These are phyloP conservation scores for Rhododendron williamsianum DNA, from an alignment of 148 eudicot species.

Conservation along the genomic window DNA sequence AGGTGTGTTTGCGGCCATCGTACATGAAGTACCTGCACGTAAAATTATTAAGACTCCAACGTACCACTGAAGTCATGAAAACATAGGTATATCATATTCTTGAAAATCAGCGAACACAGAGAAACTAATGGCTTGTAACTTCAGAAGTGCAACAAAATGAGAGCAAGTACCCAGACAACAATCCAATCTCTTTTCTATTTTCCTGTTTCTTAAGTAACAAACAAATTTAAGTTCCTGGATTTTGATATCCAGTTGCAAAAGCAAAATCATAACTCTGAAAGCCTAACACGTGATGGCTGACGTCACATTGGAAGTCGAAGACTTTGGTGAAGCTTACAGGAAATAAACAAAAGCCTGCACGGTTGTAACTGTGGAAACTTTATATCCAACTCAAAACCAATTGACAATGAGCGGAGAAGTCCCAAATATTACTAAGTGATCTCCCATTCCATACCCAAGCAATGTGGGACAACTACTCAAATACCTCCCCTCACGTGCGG, in stretches of 20 bases:
- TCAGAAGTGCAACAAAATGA: neutral
- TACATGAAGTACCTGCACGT: constrained; percentile 85
- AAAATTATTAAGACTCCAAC: neutral
- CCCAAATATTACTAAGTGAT: too few relatives aligned
- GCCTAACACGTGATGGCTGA: neutral
- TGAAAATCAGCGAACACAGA: neutral
- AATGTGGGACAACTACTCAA: neutral
- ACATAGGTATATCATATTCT: neutral
- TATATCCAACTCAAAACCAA: neutral
- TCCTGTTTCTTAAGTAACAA: neutral
- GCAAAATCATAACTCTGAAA: neutral
- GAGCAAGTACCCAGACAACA: neutral
- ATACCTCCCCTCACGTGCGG: neutral
- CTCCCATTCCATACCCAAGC: too few relatives aligned
- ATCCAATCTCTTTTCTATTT: neutral
- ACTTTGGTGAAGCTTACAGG: neutral
- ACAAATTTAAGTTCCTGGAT: neutral
- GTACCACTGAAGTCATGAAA: neutral
- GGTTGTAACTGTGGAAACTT: neutral
- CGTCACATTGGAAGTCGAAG: neutral
- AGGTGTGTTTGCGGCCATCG: constrained; percentile 85
- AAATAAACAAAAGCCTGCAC: neutral
- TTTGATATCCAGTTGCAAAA: neutral
- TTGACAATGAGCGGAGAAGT: too few relatives aligned
- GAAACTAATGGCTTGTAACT: neutral